Evolutionary conservation across 2,329 filamentous ascomycete species (phyloP), one percentile per base, ranked within the genome.

Genomic region (Aureobasidium sp.): DNA sequence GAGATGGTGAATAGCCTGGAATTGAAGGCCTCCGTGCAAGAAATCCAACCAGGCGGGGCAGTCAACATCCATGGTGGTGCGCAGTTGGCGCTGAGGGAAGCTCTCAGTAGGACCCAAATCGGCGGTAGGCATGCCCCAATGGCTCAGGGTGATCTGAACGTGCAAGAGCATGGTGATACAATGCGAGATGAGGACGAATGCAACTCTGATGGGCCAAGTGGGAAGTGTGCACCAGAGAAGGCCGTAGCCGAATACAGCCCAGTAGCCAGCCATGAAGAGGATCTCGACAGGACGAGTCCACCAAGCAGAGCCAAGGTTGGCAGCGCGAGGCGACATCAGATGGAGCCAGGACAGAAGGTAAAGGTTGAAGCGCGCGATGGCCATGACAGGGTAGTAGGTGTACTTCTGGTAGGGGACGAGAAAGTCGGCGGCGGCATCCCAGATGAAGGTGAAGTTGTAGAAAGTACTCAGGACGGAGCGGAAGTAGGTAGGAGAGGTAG

Each of bases 221-320:
- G 89, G 89, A 55, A 96, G 85, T 21, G 80, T 80, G 67, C 81
- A 80, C 77, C 93, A 95, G 60, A 95, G 68, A 34, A 96, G 76
- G 16, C 82, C 80, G 71, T 96, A 96, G 63, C 90, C 91, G 71
- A 89, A 96, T 85, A 91, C 90, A 48, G 78, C 79, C 90, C 90
- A 96, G 77, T 95, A 96, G 73, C 91, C 87, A 9, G 85, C 69
- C 71, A 93, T 87, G 3, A 91, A 90, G 27, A 75, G 75, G 21
- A 94, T 76, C 72, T 96, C 91, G n/a, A 94, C 77, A 77, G 84
- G 92, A 55, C 89, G 82, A 67, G 92, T 89, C 89, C 90, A 95
- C 80, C 86, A 87, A 3, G 90, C 90, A 11, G 87, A 84, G 1
- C 91, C 91, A 64, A 88, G 87, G 63, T 80, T 84, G 0, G 89